These are phyloP conservation scores for Andrographis paniculata DNA, from an alignment of 305 asterid species.

Conservation along the genomic window DNA sequence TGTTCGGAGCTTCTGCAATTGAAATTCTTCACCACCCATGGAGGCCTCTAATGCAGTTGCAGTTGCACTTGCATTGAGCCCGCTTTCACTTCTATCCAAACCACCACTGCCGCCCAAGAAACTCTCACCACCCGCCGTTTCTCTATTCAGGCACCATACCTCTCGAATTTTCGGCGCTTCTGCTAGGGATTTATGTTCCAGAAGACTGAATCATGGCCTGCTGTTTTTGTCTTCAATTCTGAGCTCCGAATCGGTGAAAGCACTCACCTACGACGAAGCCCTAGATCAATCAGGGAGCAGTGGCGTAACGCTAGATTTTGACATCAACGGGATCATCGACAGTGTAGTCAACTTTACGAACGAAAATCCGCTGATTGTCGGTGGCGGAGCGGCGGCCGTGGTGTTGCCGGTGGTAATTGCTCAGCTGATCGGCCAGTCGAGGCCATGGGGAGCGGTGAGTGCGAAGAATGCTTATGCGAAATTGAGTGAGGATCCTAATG, in stretches of 20 bases:
- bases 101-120: conserved; percentile 46
- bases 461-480: conserved; percentile 74
- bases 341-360: conserved; percentile 37
- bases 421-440: conserved; percentile 53
- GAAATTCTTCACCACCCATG: conserved; percentile 33
- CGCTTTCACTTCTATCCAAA: conserved; percentile 68
- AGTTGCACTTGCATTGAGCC: conserved; percentile 34
- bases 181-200: too few species aligned
- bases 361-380: conserved; percentile 64
- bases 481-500: conserved; percentile 55
- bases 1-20: conserved; percentile 18
- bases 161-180: conserved; percentile 12
- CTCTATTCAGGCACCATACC: conserved; percentile 38
- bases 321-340: conserved; percentile 38
- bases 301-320: conserved; percentile 36
- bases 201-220: too few species aligned
- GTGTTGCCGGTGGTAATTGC: conserved; percentile 64
- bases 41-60: conserved; percentile 43
- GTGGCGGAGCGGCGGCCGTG: conserved; percentile 50
- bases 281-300: conserved; percentile 43
- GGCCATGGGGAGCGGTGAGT: conserved; percentile 77
- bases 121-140: conserved; percentile 22
- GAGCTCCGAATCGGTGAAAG: conserved; percentile 45
- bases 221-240: conserved; percentile 40
- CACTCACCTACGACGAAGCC: conserved; percentile 79